These are phyloP conservation scores for Musa beccarii DNA, from an alignment of 176 grass and related monocot species.

Conservation along the genomic window DNA sequence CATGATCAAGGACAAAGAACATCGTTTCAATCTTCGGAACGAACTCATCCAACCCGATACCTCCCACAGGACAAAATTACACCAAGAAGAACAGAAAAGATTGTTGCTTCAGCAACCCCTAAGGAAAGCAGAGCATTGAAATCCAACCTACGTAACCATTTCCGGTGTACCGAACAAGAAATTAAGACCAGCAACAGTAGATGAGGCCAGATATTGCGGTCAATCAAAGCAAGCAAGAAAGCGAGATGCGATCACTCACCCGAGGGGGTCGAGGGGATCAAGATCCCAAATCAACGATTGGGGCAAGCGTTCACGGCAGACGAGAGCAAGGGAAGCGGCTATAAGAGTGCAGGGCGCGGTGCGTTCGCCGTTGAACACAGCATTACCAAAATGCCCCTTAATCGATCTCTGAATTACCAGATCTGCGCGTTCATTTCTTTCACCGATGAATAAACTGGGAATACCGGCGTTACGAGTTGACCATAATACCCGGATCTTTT, in stretches of 20 bases:
- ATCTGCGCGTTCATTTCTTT: no score
- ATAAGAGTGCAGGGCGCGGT: neutral
- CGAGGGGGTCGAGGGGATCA: neutral
- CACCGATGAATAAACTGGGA: no score
- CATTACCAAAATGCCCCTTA: neutral
- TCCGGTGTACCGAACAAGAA: neutral
- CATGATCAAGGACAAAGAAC: no score
- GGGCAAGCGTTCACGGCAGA: neutral
- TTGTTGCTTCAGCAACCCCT: neutral
- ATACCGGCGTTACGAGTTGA: no score
- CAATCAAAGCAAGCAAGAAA: neutral
- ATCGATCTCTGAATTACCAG: no score
- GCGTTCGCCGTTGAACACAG: neutral
- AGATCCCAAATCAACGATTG: neutral
- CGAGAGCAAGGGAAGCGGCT: neutral
- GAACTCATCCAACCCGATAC: no score
- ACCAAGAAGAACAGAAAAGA: neutral
- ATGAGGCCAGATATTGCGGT: neutral
- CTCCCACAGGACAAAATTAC: neutral
- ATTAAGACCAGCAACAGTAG: neutral
- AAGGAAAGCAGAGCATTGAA: neutral
- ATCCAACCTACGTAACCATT: neutral
- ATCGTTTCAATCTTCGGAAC: no score
- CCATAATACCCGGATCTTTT: no score
- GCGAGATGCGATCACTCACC: neutral